Evolutionary conservation across 768 basidiomycete species (phyloP).

Genomic region (Agrocybe praecox): DNA sequence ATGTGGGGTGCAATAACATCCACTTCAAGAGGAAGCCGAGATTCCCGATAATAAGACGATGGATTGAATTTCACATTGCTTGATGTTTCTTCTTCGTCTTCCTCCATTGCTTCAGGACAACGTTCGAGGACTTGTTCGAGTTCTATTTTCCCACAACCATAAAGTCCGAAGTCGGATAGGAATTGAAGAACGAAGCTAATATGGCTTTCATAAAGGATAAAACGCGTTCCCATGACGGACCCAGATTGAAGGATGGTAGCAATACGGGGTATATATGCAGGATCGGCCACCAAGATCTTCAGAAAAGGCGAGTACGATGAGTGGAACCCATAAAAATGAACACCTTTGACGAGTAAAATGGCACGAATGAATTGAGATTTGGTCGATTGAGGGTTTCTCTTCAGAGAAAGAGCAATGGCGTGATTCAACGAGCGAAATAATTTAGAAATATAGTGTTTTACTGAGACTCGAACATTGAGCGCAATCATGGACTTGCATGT

Average conservation of each 20-base stretch:
- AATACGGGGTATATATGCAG: slow-evolving; percentile 65
- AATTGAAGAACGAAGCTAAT: slow-evolving; percentile 89
- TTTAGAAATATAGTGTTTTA: slow-evolving; percentile 69
- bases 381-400: slow-evolving; percentile 63
- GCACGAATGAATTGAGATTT: slow-evolving; percentile 70
- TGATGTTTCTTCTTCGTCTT: slow-evolving; percentile 31
- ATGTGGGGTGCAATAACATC: slow-evolving; percentile 84
- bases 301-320: slow-evolving; percentile 84
- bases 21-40: slow-evolving; percentile 75
- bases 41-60: slow-evolving; percentile 68
- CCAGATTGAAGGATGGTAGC: slow-evolving; percentile 81
- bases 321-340: slow-evolving; percentile 95
- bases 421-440: slow-evolving; percentile 80
- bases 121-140: slow-evolving; percentile 69
- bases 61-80: slow-evolving; percentile 32
- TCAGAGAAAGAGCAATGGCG: slow-evolving; percentile 82
- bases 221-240: slow-evolving; percentile 77
- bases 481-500: background rate
- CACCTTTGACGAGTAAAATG: slow-evolving; percentile 87
- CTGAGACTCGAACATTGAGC: slow-evolving; percentile 38
- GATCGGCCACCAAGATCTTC: slow-evolving; percentile 80
- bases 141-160: slow-evolving; percentile 91
- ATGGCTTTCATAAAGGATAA: slow-evolving; percentile 87
- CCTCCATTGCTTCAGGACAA: slow-evolving; percentile 30
- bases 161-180: slow-evolving; percentile 92